Conservation (phyloP, 441 rosid genomes). For the Viola pubescens region DNA sequence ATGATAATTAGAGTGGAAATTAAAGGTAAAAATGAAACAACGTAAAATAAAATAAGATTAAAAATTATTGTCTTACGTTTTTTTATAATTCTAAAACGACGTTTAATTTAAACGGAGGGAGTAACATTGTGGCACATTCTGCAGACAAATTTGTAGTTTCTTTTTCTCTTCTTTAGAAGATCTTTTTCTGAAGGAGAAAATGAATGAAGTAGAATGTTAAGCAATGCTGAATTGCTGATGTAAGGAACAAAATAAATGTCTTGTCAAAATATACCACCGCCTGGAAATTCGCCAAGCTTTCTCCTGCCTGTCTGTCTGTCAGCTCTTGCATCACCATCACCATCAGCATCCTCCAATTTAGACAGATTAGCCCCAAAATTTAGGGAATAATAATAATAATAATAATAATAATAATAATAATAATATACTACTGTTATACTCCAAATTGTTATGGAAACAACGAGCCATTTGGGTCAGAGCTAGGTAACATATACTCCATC, state of each 20-base stretch:
- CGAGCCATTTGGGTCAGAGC: background rate
- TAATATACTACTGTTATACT: too few species aligned
- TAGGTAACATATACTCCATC: background rate
- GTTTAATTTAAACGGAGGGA: background rate
- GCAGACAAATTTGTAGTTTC: too few species aligned
- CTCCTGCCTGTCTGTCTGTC: background rate
- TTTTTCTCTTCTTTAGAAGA: background rate
- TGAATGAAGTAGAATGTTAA: background rate
- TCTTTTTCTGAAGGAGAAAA: background rate
- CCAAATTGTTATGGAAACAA: background rate
- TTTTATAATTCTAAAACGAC: too few species aligned
- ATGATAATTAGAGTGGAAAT: too few species aligned
- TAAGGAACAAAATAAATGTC: background rate
- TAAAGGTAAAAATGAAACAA: too few species aligned
- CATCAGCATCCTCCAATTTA: background rate
- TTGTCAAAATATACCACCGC: conserved; percentile 1
- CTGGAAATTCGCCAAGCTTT: conserved; percentile 1
- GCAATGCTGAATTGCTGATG: background rate
- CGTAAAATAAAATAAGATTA: too few species aligned
- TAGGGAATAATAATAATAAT: background rate
- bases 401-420: too few species aligned
- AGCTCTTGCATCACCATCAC: background rate
- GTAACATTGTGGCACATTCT: too few species aligned
- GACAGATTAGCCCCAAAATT: background rate
- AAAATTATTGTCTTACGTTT: too few species aligned